A percentile compares a stretch with the other conserved stretches of the same genome.
Evolutionary conservation across 495 filamentous ascomycete genomes (phyloP).

Genomic region (Xylaria acuta): DNA sequence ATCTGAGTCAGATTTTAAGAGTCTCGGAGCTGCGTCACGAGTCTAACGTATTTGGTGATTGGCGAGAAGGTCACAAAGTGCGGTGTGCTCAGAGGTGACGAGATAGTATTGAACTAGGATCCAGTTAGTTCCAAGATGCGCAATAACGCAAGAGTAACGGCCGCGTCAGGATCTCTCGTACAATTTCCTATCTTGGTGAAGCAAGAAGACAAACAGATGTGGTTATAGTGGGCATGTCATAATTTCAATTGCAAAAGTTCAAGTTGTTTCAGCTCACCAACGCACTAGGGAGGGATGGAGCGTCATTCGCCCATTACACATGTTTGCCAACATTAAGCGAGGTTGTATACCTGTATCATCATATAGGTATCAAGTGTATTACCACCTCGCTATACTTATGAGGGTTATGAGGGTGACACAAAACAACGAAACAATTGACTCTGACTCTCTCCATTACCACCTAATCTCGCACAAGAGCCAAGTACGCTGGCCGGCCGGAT

Average conservation of each 20-base stretch:
- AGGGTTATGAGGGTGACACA: conserved; percentile 5
- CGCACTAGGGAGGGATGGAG: neutral
- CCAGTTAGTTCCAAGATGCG: neutral
- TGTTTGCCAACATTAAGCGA: conserved; percentile 18
- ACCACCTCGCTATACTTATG: neutral
- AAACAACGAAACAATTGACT: neutral
- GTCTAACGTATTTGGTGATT: conserved; percentile 10
- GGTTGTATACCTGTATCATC: neutral
- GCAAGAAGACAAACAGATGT: neutral
- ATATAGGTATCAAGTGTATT: neutral
- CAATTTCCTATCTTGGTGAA: neutral
- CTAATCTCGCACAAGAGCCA: neutral
- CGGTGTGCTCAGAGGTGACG: conserved; percentile 23
- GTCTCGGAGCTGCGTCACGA: conserved; percentile 3
- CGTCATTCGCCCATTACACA: neutral
- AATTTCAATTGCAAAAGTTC: neutral
- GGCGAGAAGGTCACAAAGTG: conserved; percentile 23
- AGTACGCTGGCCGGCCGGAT: neutral
- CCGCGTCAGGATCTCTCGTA: neutral
- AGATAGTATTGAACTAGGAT: neutral
- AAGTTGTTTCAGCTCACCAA: conserved; percentile 7
- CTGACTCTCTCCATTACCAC: neutral
- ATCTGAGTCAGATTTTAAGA: conserved; percentile 40
- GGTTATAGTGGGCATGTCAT: neutral
- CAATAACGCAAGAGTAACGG: neutral